Evolutionary conservation across 2,329 filamentous ascomycete genomes (phyloP), one percentile per base, ranked within the genome.

Genomic region (Neonectria sp.): DNA sequence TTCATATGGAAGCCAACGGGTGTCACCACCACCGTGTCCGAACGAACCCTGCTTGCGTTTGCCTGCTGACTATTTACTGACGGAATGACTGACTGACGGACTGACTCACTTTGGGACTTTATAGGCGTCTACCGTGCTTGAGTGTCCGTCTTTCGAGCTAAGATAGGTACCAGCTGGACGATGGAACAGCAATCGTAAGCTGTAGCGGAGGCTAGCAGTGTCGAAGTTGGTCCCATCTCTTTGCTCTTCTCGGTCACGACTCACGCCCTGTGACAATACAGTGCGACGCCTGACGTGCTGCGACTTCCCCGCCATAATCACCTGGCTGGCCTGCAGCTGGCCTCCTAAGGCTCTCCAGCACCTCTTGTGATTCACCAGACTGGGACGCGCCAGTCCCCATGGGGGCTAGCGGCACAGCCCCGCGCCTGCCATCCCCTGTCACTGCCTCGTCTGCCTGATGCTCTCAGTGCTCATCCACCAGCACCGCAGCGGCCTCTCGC

Each of bases 331-430:
- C 53, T 57, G 58, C 63, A 66, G 58, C 63, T 65, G 66, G 57
- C 58, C 31, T 27, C 46, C 40, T 11, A 45, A 45, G 40, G 40
- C 40, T 21, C n/a, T 21, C 40, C 27, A 62, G 45, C 60, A 58
- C 68, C 68, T 69, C 74, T 74, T 76, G 71, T 76, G 74, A 76
- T 76, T 76, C 72, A 76, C 70, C 68, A 43, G 60, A 33, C 49
- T 33, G 51, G 25, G 52, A 48, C 5, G 15, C n/a, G 29, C 73
- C 69, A 76, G 48, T 4, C 60, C 27, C 5, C 5, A 60, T 60
- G 21, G 5, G 46, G 71, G 7, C 56, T 78, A 77, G 76, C 25
- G 24, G 3, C 3, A 21, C 29, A 69, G 71, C 75, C 75, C 76
- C 73, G 74, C 72, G 69, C 71, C 71, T 73, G 58, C 52, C 56